Evolutionary conservation across 371 early-diverging fungal genomes (phyloP).

Genomic region (Mucor piriformis): DNA sequence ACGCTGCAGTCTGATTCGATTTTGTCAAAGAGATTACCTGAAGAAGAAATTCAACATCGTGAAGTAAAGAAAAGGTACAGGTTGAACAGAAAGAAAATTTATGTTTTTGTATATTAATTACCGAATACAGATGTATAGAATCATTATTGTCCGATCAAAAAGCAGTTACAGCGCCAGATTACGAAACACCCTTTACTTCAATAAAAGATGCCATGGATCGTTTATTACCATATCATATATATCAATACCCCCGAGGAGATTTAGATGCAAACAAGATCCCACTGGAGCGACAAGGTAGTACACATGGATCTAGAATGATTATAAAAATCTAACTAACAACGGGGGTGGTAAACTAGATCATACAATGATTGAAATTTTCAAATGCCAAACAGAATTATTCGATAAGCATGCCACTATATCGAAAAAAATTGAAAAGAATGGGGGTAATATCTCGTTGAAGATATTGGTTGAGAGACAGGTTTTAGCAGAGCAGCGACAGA

Average conservation of each 20-base stretch:
- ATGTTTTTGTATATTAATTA: neutral
- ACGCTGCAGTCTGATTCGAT: conserved; percentile 31
- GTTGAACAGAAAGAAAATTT: neutral
- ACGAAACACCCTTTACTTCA: conserved; percentile 62
- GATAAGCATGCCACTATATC: conserved; percentile 29
- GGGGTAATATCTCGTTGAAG: conserved; percentile 22
- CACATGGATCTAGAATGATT: too few species aligned
- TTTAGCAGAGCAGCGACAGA: conserved; percentile 36
- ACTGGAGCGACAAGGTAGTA: conserved; percentile 39
- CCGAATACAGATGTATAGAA: conserved; percentile 30
- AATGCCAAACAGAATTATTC: conserved; percentile 42
- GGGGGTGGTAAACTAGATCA: too few species aligned
- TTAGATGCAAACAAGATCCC: conserved; percentile 62
- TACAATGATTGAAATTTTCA: conserved; percentile 47
- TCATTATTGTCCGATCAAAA: conserved; percentile 55
- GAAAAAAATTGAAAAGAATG: conserved; percentile 27
- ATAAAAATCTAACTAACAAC: too few species aligned
- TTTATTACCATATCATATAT: conserved; percentile 74
- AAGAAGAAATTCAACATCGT: conserved; percentile 51
- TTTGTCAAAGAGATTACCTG: conserved; percentile 47
- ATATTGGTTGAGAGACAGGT: conserved; percentile 39
- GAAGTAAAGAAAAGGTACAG: conserved; percentile 48
- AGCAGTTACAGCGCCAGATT: conserved; percentile 53
- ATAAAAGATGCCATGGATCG: conserved; percentile 65
- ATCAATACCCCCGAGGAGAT: conserved; percentile 66